Evolutionary conservation across 2,329 filamentous ascomycete species (phyloP), one percentile per base, ranked within the genome.

Genomic region (Onygenales sp.): DNA sequence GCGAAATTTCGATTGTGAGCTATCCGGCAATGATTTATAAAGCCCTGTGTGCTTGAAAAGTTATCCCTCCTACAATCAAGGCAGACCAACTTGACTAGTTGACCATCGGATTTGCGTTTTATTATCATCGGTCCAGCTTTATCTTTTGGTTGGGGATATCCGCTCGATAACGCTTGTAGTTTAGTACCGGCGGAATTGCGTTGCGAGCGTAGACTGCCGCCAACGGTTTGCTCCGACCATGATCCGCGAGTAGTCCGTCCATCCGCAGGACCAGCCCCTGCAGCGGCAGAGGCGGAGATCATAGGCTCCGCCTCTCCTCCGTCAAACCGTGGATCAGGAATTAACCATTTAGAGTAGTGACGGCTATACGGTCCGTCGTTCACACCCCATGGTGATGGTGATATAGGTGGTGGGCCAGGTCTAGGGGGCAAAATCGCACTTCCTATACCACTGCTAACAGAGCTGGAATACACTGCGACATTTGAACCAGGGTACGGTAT

Each of bases 1-100:
- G 95, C 92, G 76, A 91, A 97, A 59, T 94, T 90, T 55, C 89
- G 81, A 66, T 86, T 87, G 72, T 98, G 93, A 31, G 91, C 90
- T 63, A 98, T 97, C 54, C 93, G 89, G 68, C 92, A 97, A 67
- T 98, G 93, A 66, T 98, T 98, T 74, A 98, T 93, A 72, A 97
- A 97, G n/a, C 93, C 93, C 70, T 97, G 93, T 0, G 91, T 94
- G 73, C 91, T 97, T 53, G 87, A 91, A 66, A 97, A 97, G 69
- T 96, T 89, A 67, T 89, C 88, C 58, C 92, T 81, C 49, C 89
- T 80, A 70, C 93, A 97, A 68, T 93, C 87, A 55, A 87, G 72
- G 75, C 93, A 98, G 58, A 95, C 86, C 48, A 97, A 79, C 71
- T 95, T 94, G 59, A 97, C 92, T 59, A 85, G 84, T 65, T 88